A percentile compares a stretch with the other conserved stretches of the same genome.
These are phyloP conservation scores for Penicillium sp. DNA, from an alignment of 2,329 filamentous ascomycete genomes.

Conservation along the genomic window DNA sequence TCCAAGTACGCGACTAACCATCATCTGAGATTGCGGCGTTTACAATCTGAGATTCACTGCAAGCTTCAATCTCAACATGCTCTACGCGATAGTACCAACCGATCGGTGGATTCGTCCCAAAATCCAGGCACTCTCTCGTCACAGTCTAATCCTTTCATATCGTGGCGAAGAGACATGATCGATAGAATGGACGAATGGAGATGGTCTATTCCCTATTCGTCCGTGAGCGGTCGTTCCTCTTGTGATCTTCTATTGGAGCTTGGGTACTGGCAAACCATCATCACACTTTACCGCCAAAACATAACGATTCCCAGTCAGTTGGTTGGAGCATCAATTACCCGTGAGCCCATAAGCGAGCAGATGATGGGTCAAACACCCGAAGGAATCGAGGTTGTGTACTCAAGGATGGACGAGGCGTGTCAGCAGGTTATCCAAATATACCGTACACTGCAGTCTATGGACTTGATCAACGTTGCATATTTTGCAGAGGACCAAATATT, in stretches of 20 bases:
- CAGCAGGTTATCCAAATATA: background rate
- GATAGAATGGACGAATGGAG: background rate
- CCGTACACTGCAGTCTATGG: background rate
- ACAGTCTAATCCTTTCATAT: background rate
- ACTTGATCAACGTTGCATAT: background rate
- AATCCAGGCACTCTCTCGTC: too few species aligned
- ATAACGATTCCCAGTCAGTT: background rate
- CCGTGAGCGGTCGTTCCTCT: background rate
- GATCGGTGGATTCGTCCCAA: background rate
- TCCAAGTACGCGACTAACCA: background rate
- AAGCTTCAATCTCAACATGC: background rate
- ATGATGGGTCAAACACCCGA: background rate
- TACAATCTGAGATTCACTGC: slow-evolving; percentile 3
- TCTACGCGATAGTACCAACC: background rate
- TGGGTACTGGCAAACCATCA: background rate
- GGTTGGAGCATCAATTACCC: background rate
- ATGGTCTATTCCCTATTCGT: background rate
- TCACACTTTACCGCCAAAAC: background rate
- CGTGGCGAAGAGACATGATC: background rate
- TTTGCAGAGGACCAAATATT: background rate
- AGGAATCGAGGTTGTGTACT: background rate
- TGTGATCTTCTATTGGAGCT: background rate
- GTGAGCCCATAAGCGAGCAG: background rate
- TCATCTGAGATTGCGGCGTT: background rate
- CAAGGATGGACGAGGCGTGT: background rate